These are phyloP conservation scores for Porphyrellus cyaneotinctus DNA, from an alignment of 768 basidiomycete species.

Conservation along the genomic window DNA sequence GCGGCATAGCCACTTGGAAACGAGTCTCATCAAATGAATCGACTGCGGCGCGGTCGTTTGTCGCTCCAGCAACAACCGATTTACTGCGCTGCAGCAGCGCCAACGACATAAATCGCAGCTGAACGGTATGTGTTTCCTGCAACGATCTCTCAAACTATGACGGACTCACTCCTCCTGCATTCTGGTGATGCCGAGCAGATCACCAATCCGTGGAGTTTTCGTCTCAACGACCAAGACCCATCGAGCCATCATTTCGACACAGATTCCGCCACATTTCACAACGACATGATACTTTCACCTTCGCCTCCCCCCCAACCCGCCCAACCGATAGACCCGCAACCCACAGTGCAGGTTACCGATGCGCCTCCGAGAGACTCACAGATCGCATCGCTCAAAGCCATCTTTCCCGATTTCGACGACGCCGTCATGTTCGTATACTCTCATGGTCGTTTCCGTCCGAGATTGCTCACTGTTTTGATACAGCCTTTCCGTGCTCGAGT, in stretches of 20 bases:
- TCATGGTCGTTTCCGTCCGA: not conserved
- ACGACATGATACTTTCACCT: conserved; percentile 19
- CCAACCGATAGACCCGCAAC: not conserved
- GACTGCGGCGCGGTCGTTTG: not conserved
- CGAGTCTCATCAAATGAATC: no score
- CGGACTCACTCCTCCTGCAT: conserved; percentile 4
- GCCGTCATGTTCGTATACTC: conserved; percentile 52
- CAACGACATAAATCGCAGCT: not conserved
- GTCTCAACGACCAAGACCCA: not conserved
- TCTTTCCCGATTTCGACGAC: conserved; percentile 82
- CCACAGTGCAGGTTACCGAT: not conserved
- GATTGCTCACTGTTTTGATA: not conserved
- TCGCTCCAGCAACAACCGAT: not conserved
- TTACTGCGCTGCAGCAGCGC: not conserved
- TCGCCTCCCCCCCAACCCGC: conserved; percentile 11
- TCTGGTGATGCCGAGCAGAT: not conserved
- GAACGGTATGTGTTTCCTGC: not conserved
- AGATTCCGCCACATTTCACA: no score
- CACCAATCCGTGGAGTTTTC: conserved; percentile 7
- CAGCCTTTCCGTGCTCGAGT: conserved; percentile 69
- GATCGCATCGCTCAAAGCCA: conserved; percentile 52
- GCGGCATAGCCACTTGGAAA: no score
- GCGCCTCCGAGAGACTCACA: conserved; percentile 37
- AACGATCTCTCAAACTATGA: not conserved
- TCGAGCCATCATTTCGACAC: not conserved